Conservation (phyloP, 257 asterid species). For the Rauvolfia tetraphylla region DNA sequence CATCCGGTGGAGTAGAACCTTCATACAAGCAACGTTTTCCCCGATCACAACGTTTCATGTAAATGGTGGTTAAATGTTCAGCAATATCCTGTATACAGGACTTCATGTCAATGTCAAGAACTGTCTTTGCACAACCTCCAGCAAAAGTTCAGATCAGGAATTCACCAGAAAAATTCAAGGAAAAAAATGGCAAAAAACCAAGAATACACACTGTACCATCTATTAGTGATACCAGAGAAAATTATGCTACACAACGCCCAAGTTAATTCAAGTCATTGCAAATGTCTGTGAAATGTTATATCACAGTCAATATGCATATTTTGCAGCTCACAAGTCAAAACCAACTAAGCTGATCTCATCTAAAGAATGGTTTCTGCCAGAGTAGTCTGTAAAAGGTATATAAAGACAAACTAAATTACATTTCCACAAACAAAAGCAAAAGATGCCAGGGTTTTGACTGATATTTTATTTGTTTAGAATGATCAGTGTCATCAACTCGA, state of each 20-base stretch:
- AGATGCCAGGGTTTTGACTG: background rate
- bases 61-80: constrained; percentile 86
- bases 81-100: constrained; percentile 72
- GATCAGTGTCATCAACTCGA: background rate
- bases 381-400: background rate
- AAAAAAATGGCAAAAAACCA: background rate
- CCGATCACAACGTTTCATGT: constrained; percentile 80
- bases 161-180: background rate
- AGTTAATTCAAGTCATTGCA: background rate
- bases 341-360: background rate
- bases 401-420: background rate
- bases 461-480: background rate
- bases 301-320: background rate
- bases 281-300: background rate
- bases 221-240: background rate
- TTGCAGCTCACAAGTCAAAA: background rate
- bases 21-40: constrained; percentile 91
- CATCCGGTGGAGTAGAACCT: constrained; percentile 88
- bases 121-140: background rate
- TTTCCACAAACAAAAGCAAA: background rate
- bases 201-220: background rate
- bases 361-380: background rate
- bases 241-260: background rate
- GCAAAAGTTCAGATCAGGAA: constrained; percentile 3
- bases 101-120: constrained; percentile 2